A percentile compares a stretch with the other conserved stretches of the same genome.
These are phyloP conservation scores for Mallotus japonicus DNA, from an alignment of 441 rosid genomes.

Conservation along the genomic window DNA sequence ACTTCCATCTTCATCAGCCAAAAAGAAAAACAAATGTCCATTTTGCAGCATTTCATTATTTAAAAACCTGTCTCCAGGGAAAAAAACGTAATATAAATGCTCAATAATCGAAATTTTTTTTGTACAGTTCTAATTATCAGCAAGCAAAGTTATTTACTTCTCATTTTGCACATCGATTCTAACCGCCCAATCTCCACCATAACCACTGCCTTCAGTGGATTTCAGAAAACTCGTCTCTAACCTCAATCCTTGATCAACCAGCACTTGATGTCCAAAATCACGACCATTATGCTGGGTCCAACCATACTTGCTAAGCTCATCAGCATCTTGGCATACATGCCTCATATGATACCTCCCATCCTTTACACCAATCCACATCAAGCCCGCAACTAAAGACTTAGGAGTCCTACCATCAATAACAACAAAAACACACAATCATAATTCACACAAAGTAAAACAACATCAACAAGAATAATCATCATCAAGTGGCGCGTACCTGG, in stretches of 20 bases:
- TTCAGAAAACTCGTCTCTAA: slow-evolving; percentile 82
- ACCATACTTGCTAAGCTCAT: slow-evolving; percentile 74
- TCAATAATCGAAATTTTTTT: neutral
- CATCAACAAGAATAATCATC: neutral
- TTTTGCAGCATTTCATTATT: slow-evolving; percentile 51
- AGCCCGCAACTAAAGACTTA: slow-evolving; percentile 75
- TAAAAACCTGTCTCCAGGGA: slow-evolving; percentile 35
- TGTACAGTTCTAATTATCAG: neutral
- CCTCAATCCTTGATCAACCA: slow-evolving; percentile 71
- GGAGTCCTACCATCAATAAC: slow-evolving; percentile 60
- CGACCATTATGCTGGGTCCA: slow-evolving; percentile 92
- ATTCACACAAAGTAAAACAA: neutral
- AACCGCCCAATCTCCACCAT: slow-evolving; percentile 98
- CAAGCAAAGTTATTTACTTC: slow-evolving; percentile 43
- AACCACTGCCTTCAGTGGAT: slow-evolving; percentile 68
- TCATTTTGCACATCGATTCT: slow-evolving; percentile 53
- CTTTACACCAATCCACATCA: slow-evolving; percentile 94
- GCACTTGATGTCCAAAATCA: slow-evolving; percentile 78
- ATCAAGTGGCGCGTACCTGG: slow-evolving; percentile 43
- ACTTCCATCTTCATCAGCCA: slow-evolving; percentile 89
- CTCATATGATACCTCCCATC: slow-evolving; percentile 71
- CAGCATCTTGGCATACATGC: slow-evolving; percentile 86
- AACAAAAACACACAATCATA: neutral
- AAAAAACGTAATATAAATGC: neutral
- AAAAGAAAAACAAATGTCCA: slow-evolving; percentile 83